Conservation (phyloP, 1,139 yeast species). For the Petasospora rhodanensis region DNA sequence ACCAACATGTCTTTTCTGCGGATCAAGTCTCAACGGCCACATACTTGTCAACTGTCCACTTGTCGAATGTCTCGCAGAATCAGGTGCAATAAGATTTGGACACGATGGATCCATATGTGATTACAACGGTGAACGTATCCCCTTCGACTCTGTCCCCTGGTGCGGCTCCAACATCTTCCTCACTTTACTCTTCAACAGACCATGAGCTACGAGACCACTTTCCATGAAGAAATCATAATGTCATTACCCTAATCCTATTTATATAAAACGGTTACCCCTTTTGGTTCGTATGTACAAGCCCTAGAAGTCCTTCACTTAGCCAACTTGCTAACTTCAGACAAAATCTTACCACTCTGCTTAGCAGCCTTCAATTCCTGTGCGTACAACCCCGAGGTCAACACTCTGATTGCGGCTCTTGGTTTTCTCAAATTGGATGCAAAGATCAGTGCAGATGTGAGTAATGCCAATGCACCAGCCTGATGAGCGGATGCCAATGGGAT, state of each 20-base stretch:
- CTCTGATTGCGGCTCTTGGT: slow-evolving; percentile 50
- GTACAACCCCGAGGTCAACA: slow-evolving; percentile 29
- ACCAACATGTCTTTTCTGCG: slow-evolving; percentile 7
- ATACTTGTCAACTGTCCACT: slow-evolving; percentile 5
- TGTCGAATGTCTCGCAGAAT: slow-evolving; percentile 8
- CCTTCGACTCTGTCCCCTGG: slow-evolving; percentile 9
- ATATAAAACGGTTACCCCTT: background rate
- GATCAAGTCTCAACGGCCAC: slow-evolving; percentile 8
- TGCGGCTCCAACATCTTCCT: slow-evolving; percentile 3
- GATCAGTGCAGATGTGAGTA: slow-evolving; percentile 73
- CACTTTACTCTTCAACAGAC: slow-evolving; percentile 1
- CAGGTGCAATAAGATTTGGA: slow-evolving; percentile 2
- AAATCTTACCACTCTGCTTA: slow-evolving; percentile 29
- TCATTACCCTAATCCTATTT: background rate
- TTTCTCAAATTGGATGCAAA: slow-evolving; percentile 64
- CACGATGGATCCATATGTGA: slow-evolving; percentile 6
- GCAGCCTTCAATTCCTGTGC: slow-evolving; percentile 26
- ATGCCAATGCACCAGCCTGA: slow-evolving; percentile 94
- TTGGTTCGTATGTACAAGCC: too few species aligned
- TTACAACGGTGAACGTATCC: slow-evolving; percentile 1
- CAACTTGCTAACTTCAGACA: slow-evolving; percentile 31
- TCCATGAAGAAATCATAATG: too few species aligned
- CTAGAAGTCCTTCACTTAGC: slow-evolving; percentile 29
- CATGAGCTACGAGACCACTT: too few species aligned
- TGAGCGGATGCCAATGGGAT: slow-evolving; percentile 91